Evolutionary conservation across 441 rosid genomes (phyloP).

Genomic region (Euphorbia celastroides): DNA sequence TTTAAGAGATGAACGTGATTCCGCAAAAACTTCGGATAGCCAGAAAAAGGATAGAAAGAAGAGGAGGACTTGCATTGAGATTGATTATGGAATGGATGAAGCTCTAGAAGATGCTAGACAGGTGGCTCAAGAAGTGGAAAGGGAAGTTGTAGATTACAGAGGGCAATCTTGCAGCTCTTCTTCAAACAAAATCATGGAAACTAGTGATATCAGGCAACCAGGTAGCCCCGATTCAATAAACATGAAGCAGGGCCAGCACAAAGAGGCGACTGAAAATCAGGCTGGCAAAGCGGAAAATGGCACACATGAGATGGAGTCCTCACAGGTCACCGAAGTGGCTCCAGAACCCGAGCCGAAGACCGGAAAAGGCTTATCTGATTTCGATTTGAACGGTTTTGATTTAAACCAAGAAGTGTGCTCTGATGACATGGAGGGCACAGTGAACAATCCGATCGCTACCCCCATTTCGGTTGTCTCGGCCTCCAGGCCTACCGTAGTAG

Average conservation of each 20-base stretch:
- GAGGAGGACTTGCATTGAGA: slow-evolving; percentile 44
- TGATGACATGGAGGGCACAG: slow-evolving; percentile 61
- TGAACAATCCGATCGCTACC: slow-evolving; percentile 38
- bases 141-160: slow-evolving; percentile 62
- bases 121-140: slow-evolving; percentile 92
- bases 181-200: slow-evolving; percentile 40
- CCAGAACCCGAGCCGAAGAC: slow-evolving; percentile 46
- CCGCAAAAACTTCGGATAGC: slow-evolving; percentile 33
- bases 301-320: slow-evolving; percentile 48
- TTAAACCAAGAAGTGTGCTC: slow-evolving; percentile 75
- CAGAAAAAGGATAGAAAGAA: slow-evolving; percentile 38
- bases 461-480: slow-evolving; percentile 55
- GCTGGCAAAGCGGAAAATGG: slow-evolving; percentile 40
- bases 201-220: slow-evolving; percentile 41
- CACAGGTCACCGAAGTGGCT: slow-evolving; percentile 49
- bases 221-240: slow-evolving; percentile 44
- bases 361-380: slow-evolving; percentile 55
- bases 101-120: slow-evolving; percentile 89
- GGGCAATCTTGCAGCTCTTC: slow-evolving; percentile 66
- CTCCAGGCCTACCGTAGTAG: slow-evolving; percentile 49
- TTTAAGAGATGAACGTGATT: slow-evolving; percentile 35
- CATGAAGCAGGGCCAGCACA: slow-evolving; percentile 27
- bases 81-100: slow-evolving; percentile 77
- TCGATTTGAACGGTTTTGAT: slow-evolving; percentile 88
- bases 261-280: slow-evolving; percentile 29